A percentile compares a stretch with the other conserved stretches of the same genome.
Conservation (phyloP, 768 basidiomycete genomes). For the Pleurotus giganteus region DNA sequence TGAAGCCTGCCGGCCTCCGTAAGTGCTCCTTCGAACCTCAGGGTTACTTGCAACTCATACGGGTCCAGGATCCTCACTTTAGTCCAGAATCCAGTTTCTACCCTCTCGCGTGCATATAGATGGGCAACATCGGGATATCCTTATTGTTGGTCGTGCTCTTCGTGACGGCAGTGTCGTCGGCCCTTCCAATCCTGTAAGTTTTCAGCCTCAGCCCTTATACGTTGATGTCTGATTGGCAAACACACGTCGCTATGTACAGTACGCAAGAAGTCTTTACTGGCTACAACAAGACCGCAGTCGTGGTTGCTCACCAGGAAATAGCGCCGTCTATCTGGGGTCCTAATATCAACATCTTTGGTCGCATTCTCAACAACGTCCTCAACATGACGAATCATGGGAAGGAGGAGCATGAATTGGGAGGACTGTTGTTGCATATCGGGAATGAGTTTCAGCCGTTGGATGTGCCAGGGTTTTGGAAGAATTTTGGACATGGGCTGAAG, state of each 20-base stretch:
- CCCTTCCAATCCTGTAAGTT: slow-evolving; percentile 2
- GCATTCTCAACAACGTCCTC: slow-evolving; percentile 2
- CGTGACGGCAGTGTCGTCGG: background rate
- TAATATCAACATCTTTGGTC: slow-evolving; percentile 6
- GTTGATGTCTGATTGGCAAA: background rate
- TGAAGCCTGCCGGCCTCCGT: background rate
- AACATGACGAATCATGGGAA: slow-evolving; percentile 1
- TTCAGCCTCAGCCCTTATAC: background rate
- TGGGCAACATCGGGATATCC: background rate
- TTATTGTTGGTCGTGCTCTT: background rate
- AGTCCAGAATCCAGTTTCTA: too few relatives aligned
- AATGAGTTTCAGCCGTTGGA: slow-evolving; percentile 4
- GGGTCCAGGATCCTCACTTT: too few relatives aligned
- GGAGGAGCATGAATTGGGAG: slow-evolving; percentile 3
- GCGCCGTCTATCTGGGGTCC: slow-evolving; percentile 7
- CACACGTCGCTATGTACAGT: too few relatives aligned
- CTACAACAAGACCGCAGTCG: slow-evolving; percentile 6
- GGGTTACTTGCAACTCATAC: background rate
- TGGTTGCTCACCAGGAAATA: slow-evolving; percentile 2
- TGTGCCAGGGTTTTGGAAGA: slow-evolving; percentile 6
- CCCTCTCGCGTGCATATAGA: background rate
- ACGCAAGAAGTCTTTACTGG: slow-evolving; percentile 4
- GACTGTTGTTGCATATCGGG: background rate
- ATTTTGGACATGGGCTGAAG: slow-evolving; percentile 5
- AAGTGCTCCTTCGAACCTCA: background rate